Evolutionary conservation across 1,284 basidiomycete genomes (phyloP), one percentile per base, ranked within the genome.

Genomic region (Peniophora sp.): DNA sequence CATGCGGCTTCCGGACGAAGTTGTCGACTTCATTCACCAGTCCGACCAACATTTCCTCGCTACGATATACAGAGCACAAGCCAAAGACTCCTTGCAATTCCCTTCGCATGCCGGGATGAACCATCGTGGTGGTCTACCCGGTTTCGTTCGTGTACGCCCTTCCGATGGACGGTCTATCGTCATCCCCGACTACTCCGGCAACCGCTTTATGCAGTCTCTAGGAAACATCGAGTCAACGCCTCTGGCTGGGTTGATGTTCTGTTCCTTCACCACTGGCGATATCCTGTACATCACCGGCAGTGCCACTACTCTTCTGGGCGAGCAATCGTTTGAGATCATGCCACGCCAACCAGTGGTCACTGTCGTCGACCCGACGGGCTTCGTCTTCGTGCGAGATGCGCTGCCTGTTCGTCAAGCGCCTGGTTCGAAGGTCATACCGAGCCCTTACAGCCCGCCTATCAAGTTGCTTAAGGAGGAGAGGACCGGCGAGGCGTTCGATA

Each of bases 81-180:
- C 58, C 8, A 61, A 65, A 14, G 72, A 77, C 19, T 62, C 60
- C 1, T 49, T 55, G 3, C 58, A 52, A 3, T 74, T 69, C 55
- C 75, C 77, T 0, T 81, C 81, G 1, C 81, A 83, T 57, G 59
- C 82, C 10, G 83, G 81, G 19, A 78, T 78, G 68, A 85, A 85
- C 54, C 76, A 82, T 36, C 77, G 83, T 2, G 80, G 78, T 5
- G 83, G 83, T 1, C 65, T 69, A 39, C 69, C 72, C n/a, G 82
- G 83, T 0, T 83, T 82, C 57, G 65, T 79, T 2, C 78, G 81
- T 16, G 75, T 83, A 3, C 63, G 66, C n/a, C 74, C 72, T 1
- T 71, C 69, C 2, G 76, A 84, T 56, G 72, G 73, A 2, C 68
- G 74, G 24, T 84, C 79, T 0, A 55, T 83, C 10, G 70, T 79